Percentiles rank a stretch among this genome's conserved stretches.
Evolutionary conservation across 164 flowering plant species (phyloP).

Genomic region (Vitis cinerea): DNA sequence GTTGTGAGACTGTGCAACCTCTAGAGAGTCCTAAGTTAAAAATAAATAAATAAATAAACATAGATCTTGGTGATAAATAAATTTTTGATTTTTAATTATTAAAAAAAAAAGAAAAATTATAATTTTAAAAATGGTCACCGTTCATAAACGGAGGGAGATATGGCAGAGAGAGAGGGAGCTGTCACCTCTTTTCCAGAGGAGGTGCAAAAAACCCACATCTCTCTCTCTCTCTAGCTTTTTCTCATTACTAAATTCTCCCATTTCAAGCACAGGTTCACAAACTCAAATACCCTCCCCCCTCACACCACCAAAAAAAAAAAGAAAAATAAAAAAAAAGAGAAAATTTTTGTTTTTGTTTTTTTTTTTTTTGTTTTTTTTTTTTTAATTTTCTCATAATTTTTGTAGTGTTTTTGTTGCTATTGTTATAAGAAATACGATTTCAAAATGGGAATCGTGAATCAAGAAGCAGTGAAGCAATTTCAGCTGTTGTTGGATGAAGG

Average conservation of each 20-base stretch:
- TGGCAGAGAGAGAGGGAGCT: background rate
- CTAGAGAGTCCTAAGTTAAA: too few relatives aligned
- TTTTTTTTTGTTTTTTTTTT: too few relatives aligned
- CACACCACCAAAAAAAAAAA: background rate
- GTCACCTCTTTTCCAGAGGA: background rate
- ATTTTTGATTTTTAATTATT: too few relatives aligned
- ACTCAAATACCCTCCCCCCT: background rate
- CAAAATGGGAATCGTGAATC: conserved; percentile 41
- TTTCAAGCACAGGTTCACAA: background rate
- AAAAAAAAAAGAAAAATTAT: too few relatives aligned
- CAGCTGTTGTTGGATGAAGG: conserved; percentile 46
- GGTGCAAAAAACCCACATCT: background rate
- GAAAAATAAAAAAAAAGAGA: background rate
- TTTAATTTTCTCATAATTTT: background rate
- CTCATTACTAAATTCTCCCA: background rate
- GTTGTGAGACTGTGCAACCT: too few relatives aligned
- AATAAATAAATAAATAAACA: background rate
- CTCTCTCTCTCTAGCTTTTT: conserved; percentile 3
- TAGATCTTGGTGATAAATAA: background rate
- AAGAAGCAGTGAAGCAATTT: conserved; percentile 58
- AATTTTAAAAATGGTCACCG: background rate
- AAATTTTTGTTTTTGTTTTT: conserved; percentile 4
- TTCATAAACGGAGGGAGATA: background rate
- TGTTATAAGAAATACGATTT: background rate
- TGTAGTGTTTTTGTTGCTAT: background rate